Base-by-base conservation (phyloP, 2,329 filamentous ascomycete genomes). In the Cercospora citrullina region DNA sequence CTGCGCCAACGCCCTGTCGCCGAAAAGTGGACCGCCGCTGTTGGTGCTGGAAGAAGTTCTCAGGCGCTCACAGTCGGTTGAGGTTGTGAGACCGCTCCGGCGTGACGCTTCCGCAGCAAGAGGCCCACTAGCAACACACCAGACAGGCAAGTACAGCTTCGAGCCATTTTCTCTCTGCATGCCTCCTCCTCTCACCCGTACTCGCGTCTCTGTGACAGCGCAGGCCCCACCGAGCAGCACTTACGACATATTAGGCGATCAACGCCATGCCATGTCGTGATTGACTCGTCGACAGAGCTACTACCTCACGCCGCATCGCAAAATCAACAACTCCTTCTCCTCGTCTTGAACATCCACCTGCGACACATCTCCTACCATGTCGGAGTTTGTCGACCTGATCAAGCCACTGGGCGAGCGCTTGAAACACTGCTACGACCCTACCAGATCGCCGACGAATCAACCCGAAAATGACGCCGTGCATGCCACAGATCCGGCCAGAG, bases 361-460 rank as follows among this genome's bases (percentile, higher is more conserved):
- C 16, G 30, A 21, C 33, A 72, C 73, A 39, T 21, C 6, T 3
- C 2, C 26, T 9, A 26, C n/a, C 30, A 64, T 64, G 61, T 33
- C 42, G 8, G 75, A 78, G 18, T 78, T 78, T 66, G 73, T 78
- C 68, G 75, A 77, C 67, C 71, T 74, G 58, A 72, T 76, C 66
- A 66, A 70, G 36, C 76, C 76, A 6, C 73, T 75, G 2, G 65
- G 68, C 59, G 73, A 76, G 36, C 73, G 75, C 31, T 67, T 77
- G n/a, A 71, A 69, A 30, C 70, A 74, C 69, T 51, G 45, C 45
- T 79, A 78, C 72, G 74, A 78, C 66, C 64, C 65, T 9, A 73
- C 68, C 36, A 71, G 67, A 48, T 68, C 73, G 28, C 73, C 76
- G 3, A 70, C 67, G 60, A 69, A 73, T 12, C 77, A 79, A 64